A percentile compares a stretch with the other conserved stretches of the same genome.
Evolutionary conservation across 192 early-diverging fungal species (phyloP).

Genomic region (Coemansia sp.): DNA sequence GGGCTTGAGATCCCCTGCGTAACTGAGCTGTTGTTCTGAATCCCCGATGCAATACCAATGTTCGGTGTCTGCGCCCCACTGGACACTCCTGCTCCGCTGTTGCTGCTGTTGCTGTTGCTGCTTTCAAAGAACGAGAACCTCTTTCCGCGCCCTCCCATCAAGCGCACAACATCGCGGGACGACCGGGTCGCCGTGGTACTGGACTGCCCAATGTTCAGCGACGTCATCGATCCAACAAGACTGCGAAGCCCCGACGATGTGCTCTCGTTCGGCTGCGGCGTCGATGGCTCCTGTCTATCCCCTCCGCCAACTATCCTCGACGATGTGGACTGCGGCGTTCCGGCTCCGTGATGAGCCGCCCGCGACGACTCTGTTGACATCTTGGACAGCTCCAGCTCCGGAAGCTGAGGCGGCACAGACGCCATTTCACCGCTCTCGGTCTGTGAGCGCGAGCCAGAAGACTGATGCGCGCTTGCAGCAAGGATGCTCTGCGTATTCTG

Average conservation of each 20-base stretch:
- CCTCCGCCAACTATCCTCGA: background rate
- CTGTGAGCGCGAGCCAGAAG: background rate
- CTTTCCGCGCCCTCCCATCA: constrained; percentile 54
- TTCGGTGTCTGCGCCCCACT: background rate
- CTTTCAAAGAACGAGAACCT: constrained; percentile 54
- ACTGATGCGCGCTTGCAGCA: background rate
- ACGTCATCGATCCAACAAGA: constrained; percentile 51
- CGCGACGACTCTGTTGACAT: constrained; percentile 36
- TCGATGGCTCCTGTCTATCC: constrained; percentile 6
- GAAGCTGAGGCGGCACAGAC: constrained; percentile 50
- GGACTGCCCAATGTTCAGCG: constrained; percentile 31
- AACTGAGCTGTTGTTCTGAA: constrained; percentile 4
- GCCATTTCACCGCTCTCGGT: constrained; percentile 1
- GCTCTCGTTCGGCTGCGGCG: background rate
- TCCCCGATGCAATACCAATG: constrained; percentile 14
- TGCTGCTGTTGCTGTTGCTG: constrained; percentile 8
- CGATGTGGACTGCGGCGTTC: background rate
- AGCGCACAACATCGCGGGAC: constrained; percentile 51
- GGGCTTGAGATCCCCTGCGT: constrained; percentile 28
- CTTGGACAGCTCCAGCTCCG: constrained; percentile 50
- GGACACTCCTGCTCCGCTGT: constrained; percentile 3
- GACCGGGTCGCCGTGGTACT: constrained; percentile 36
- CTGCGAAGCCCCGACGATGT: constrained; percentile 38
- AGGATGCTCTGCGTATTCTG: constrained; percentile 14
- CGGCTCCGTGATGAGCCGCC: constrained; percentile 1